These are phyloP conservation scores for Leccinum uliginosum DNA, from an alignment of 768 basidiomycete genomes.

Conservation along the genomic window DNA sequence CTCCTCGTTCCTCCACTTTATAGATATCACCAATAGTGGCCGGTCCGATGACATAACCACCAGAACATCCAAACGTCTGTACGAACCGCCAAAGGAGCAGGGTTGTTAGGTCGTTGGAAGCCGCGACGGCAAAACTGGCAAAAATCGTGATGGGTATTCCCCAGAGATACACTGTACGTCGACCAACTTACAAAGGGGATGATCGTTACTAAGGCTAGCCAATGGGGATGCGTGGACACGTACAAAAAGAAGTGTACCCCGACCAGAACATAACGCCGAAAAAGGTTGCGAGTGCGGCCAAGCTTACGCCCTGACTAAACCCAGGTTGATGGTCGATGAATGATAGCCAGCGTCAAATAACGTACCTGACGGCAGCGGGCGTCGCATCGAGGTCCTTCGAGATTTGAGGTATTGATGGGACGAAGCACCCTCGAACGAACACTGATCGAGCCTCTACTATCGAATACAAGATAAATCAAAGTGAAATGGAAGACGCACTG, in stretches of 20 bases:
- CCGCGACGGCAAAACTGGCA: slow-evolving; percentile 57
- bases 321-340: slow-evolving; percentile 44
- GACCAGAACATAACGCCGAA: slow-evolving; percentile 50
- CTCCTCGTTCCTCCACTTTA: slow-evolving; percentile 55
- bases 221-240: slow-evolving; percentile 12
- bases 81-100: slow-evolving; percentile 61
- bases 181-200: slow-evolving; percentile 47
- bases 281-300: slow-evolving; percentile 37
- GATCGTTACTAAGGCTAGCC: neutral
- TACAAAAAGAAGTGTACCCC: slow-evolving; percentile 48
- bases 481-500: slow-evolving; percentile 36
- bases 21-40: slow-evolving; percentile 68
- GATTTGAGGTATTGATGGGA: slow-evolving; percentile 73
- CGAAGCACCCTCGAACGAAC: slow-evolving; percentile 64
- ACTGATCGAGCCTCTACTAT: slow-evolving; percentile 38
- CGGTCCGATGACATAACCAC: slow-evolving; percentile 50
- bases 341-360: neutral
- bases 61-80: slow-evolving; percentile 62
- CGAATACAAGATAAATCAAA: neutral
- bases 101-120: slow-evolving; percentile 35
- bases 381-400: slow-evolving; percentile 60
- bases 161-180: slow-evolving; percentile 53
- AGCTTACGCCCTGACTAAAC: slow-evolving; percentile 13
- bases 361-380: slow-evolving; percentile 51
- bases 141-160: slow-evolving; percentile 56